Base-by-base conservation (phyloP, 179 eudicot genomes). In the Amaranthus tricolor region DNA sequence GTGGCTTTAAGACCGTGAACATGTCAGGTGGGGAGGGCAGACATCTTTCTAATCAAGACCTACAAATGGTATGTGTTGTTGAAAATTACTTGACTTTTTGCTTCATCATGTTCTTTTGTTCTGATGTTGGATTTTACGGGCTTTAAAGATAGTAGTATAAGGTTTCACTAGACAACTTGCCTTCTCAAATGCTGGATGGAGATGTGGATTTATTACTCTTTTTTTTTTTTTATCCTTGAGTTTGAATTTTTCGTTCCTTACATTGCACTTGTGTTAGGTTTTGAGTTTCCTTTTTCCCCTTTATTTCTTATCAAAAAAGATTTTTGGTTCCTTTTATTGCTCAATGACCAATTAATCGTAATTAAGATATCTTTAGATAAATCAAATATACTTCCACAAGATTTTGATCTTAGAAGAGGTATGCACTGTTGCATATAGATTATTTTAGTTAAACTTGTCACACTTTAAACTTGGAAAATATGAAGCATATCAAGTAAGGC, bases 11-110 rank as follows among this genome's bases (percentile, higher is more conserved):
- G 40, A 31, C 40, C 40, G 3, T 31, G 7, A 69, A 6, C 31
- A 69, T 69, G 72, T 69, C 72, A 14, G 49, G 72, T 24, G 72
- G 61, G 49, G 61, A 53, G 44, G 60, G 8, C 19, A 8, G 49
- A 69, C 49, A 60, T 13, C 58, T 24, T 20, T 52, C 59, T 51
- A 24, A 19, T 68, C 15, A 53, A 24, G 61, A 69, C 21, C 49
- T 69, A 15, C 49, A 69, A 53, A 1, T 9, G 61, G 72, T 69
- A 53, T 53, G 72, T 7, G 19, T 12, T 9, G 44, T 6, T 20
- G 44, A 3, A 5, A 0, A 20, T 13, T 52, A 19, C 15, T 67
- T 4, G 4, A 5, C 4, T 62, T 52, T 68, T 52, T 68, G 20
- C 11, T 68, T 68, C 55, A 31, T 31, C 40, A 21, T 51, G 17